phyloP scores from a whole-genome alignment of 31 red algal species.

The Bonnemaisonia californica region DNA sequence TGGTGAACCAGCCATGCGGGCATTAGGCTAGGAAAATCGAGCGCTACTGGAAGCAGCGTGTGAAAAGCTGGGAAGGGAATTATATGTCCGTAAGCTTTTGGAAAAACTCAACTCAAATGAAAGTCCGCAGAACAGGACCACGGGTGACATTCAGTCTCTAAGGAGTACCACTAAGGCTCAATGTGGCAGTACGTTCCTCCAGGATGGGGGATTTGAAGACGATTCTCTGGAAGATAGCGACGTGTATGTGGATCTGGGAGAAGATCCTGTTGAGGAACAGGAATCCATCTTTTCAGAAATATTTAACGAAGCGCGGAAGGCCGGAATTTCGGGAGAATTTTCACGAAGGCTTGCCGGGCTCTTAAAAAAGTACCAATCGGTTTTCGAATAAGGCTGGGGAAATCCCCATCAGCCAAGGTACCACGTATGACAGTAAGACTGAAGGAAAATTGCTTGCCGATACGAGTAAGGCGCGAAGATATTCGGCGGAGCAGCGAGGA shows the following conservation, averaged over 20 bases:
- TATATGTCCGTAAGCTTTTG: background rate
- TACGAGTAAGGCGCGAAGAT: too few species aligned
- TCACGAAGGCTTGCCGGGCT: background rate
- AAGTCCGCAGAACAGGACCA: background rate
- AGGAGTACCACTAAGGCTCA: background rate
- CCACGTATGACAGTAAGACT: too few species aligned
- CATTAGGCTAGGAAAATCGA: background rate
- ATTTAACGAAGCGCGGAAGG: background rate
- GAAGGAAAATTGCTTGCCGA: too few species aligned
- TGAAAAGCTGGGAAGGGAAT: background rate
- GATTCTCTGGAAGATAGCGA: background rate
- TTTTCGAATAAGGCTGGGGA: too few species aligned
- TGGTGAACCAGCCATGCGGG: background rate
- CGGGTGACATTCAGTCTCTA: background rate
- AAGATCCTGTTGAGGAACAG: background rate
- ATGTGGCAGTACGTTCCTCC: background rate
- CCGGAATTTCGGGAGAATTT: background rate
- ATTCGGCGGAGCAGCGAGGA: too few species aligned
- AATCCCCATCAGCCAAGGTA: too few species aligned
- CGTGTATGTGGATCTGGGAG: background rate
- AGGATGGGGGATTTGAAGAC: background rate
- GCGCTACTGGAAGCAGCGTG: background rate
- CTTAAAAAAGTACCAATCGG: too few species aligned
- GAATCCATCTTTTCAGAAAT: background rate
- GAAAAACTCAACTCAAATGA: too few species aligned